Conservation (phyloP, 2,329 filamentous ascomycete species). For the Xylariaceae sp. region DNA sequence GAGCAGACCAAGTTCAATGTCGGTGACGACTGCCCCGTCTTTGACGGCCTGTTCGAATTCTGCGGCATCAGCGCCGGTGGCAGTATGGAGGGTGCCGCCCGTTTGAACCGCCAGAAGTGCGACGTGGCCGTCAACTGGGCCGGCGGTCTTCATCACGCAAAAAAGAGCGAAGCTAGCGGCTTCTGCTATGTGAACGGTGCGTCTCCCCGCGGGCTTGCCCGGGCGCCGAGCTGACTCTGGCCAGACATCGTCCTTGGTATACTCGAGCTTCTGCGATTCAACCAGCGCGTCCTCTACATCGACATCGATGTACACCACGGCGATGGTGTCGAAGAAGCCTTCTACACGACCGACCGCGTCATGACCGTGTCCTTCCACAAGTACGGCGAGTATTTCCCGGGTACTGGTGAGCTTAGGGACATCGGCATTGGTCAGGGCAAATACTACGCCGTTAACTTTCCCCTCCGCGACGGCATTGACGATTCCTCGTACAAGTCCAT, state of each 20-base stretch:
- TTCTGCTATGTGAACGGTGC: conserved; percentile 98
- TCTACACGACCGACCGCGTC: conserved; percentile 86
- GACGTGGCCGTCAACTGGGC: conserved; percentile 99
- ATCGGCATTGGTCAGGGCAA: conserved; percentile 83
- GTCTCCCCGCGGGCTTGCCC: conserved; percentile 16
- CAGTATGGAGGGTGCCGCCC: conserved; percentile 86
- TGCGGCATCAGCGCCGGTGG: conserved; percentile 91
- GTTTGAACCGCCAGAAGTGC: conserved; percentile 83
- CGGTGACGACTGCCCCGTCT: conserved; percentile 93
- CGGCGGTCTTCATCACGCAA: conserved; percentile 92
- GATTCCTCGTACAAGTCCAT: conserved; percentile 84
- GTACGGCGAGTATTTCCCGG: conserved; percentile 93
- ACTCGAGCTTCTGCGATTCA: conserved; percentile 81
- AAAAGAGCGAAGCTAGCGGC: conserved; percentile 90
- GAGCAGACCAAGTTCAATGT: conserved; percentile 94
- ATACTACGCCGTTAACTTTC: conserved; percentile 86
- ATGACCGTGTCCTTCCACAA: conserved; percentile 95
- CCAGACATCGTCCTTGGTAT: conserved; percentile 92
- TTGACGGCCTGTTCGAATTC: conserved; percentile 96
- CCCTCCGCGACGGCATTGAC: conserved; percentile 84
- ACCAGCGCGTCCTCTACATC: conserved; percentile 92
- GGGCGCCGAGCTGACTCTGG: conserved; percentile 27
- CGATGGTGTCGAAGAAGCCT: conserved; percentile 87
- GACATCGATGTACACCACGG: conserved; percentile 94
- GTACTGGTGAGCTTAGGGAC: conserved; percentile 79